Percentiles rank a stretch among this genome's conserved stretches.
These are phyloP conservation scores for Gryganskiella cystojenkinii DNA, from an alignment of 192 early-diverging fungal species.

Conservation along the genomic window DNA sequence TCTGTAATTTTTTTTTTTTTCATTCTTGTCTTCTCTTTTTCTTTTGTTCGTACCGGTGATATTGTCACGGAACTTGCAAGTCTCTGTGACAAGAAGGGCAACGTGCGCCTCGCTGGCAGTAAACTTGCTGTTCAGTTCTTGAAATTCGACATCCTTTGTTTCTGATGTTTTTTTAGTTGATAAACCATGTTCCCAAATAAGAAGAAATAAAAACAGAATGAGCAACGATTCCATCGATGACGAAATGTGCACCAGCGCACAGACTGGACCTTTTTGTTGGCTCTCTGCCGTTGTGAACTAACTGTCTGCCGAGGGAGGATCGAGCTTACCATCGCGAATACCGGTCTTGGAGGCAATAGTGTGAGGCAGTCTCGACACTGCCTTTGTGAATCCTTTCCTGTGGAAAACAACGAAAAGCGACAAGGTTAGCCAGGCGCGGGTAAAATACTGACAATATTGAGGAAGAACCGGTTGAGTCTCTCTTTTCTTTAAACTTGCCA, in stretches of 20 bases:
- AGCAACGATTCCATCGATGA: not conserved
- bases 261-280: not conserved
- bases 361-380: slow-evolving; percentile 43
- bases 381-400: slow-evolving; percentile 54
- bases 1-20: not conserved
- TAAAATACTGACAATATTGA: too few species aligned
- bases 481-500: slow-evolving; percentile 25
- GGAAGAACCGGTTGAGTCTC: too few species aligned
- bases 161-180: slow-evolving; percentile 6
- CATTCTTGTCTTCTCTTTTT: not conserved
- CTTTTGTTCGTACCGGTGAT: slow-evolving; percentile 25
- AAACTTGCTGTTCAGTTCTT: slow-evolving; percentile 39
- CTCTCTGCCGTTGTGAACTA: too few species aligned
- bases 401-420: not conserved
- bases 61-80: slow-evolving; percentile 47
- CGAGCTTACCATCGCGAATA: slow-evolving; percentile 35
- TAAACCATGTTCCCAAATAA: too few species aligned
- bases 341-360: slow-evolving; percentile 46
- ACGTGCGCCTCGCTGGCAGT: slow-evolving; percentile 24
- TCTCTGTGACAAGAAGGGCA: slow-evolving; percentile 21
- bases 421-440: not conserved
- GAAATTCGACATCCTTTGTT: slow-evolving; percentile 43
- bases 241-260: not conserved
- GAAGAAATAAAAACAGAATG: not conserved
- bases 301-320: too few species aligned